A percentile compares a stretch with the other conserved stretches of the same genome.
phyloP scores from a whole-genome alignment of 2,329 filamentous ascomycete genomes.

The Sporothrix brunneoviolacea region DNA sequence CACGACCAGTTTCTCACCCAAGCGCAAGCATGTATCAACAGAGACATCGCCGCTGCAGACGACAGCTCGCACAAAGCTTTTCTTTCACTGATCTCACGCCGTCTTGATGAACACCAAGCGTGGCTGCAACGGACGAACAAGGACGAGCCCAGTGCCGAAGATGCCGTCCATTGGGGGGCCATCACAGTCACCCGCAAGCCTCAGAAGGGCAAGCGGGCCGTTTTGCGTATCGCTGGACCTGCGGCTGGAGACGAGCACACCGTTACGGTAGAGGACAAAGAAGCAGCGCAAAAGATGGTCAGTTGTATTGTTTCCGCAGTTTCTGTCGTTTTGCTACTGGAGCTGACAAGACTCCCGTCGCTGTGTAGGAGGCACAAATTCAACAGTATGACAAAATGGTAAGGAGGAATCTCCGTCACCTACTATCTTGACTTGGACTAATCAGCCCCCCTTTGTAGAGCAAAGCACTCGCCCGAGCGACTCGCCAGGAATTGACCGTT shows the following conservation, averaged over 20 bases:
- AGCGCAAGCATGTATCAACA: neutral
- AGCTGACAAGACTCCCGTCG: too few relatives aligned
- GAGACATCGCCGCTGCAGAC: neutral
- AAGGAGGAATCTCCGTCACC: neutral
- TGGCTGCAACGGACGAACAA: neutral
- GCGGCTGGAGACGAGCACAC: neutral
- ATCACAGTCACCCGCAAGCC: neutral
- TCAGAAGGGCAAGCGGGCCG: neutral
- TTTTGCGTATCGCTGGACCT: neutral
- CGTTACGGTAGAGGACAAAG: neutral
- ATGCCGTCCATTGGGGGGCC: conserved; percentile 2
- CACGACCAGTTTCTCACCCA: conserved; percentile 8
- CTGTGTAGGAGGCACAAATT: neutral
- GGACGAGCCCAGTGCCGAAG: too few relatives aligned
- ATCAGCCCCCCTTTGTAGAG: conserved; percentile 1
- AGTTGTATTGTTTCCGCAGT: too few relatives aligned
- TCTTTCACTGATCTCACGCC: neutral
- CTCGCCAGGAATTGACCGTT: neutral
- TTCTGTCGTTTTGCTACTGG: too few relatives aligned
- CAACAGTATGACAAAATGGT: conserved; percentile 13
- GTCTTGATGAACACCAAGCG: neutral
- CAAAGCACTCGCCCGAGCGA: conserved; percentile 7
- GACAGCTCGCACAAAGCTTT: neutral
- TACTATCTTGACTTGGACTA: neutral
- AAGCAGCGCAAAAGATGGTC: neutral